Base-by-base conservation (phyloP, 2,329 filamentous ascomycete species). In the Graphilbum sp. region DNA sequence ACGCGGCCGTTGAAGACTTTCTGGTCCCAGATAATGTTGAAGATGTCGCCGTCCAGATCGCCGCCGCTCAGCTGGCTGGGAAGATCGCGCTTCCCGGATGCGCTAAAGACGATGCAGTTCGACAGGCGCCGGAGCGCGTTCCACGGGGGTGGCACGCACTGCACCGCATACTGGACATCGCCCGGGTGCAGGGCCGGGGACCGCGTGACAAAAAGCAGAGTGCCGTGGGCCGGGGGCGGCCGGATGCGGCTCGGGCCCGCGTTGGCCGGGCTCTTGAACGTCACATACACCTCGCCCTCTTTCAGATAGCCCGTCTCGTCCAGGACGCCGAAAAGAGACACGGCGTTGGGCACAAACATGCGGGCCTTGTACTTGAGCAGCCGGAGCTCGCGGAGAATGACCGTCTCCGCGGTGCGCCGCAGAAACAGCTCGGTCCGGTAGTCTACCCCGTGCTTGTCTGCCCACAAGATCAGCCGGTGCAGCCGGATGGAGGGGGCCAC, bases 41-140 rank as follows among this genome's bases (percentile, higher is more conserved):
- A 93, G 0, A 83, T 58, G 52, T 94, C 86, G 0, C 85, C 85
- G 45, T 90, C 84, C 0, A 93, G 65, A 52, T 93, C 85, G 0
- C 85, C 85, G 1, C 85, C 85, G 38, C 79, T 79, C 0, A 93
- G 62, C 53, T 79, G 69, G 43, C 81, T 88, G 0, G 84, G 83
- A 0, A 93, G 59, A 49, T 92, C 85, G 15, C 85, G 71, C 0
- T 47, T 20, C 0, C 86, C 85, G 32, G 69, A 63, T 40, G 75
- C 72, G 42, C 78, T 86, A 51, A 93, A 93, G 1, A 81, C 72
- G 15, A 93, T 66, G 42, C 83, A 87, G 49, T 92, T 93, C 2
- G 63, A 59, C 1, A 87, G 62, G 0, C 62, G 50, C 2, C 58
- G 57, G 1, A 92, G 62, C 0, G 80, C 72, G 15, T 79, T 82